Evolutionary conservation across 495 filamentous ascomycete genomes (phyloP), one percentile per base, ranked within the genome.

Genomic region (Penicillium manginii): DNA sequence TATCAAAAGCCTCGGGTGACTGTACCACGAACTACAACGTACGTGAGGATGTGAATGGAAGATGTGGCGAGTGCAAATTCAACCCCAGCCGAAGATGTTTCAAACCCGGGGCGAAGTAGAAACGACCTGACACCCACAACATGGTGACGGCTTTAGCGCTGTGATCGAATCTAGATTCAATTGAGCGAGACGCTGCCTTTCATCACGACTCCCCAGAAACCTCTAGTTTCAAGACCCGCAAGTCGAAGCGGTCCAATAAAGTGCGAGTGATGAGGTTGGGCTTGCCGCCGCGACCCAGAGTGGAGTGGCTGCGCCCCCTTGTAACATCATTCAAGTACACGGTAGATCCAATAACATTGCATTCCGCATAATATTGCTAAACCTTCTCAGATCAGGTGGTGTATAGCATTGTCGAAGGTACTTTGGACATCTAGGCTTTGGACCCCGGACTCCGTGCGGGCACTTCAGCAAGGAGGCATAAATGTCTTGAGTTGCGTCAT

Each of bases 181-280:
- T 29, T 43, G 40, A 43, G 40, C 17, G 40, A 43, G 17, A 43
- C 40, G 40, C 40, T n/a, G 17, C n/a, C 14, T 10, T 14, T 14
- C 40, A 43, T 43, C 40, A 43, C 10, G 40, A 43, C 40, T 43
- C 40, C 39, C 39, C 39, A 17, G 39, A 42, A 42, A 42, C 39
- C 5, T 17, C 40, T 43, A 43, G 17, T 43, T 42, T 9, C 45
- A 19, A 22, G 42, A 14, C 22, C 45, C 45, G 21, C 45, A 22
- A 2, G 45, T 23, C 12, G n/a, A n/a, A 29, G 18, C 10, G 45
- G 45, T 47, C 45, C 45, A 47, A 47, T 47, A 47, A 26, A 47
- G 45, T 47, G 11, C 26, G 45, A 19, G 21, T 47, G 21, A 47
- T n/a, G 21, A 26, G 18, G 11, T 47, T 47, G 7, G 19, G 45